A percentile compares a stretch with the other conserved stretches of the same genome.
phyloP scores from a whole-genome alignment of 345 rosid species.

The Erodium maritimum region DNA sequence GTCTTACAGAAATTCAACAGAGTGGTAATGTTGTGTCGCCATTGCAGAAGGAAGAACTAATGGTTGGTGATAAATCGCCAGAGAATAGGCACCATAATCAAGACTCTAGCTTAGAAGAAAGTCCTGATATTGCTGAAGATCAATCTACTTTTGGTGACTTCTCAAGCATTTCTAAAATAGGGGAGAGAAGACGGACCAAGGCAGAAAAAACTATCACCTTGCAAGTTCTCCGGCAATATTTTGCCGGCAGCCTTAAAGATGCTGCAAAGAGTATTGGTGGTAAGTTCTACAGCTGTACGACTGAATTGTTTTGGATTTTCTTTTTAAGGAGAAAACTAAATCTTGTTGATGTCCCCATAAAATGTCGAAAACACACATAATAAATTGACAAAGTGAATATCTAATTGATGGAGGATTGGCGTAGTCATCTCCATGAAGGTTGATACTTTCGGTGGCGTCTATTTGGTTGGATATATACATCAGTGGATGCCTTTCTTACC shows the following conservation, averaged over 20 bases:
- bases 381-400: too few species aligned
- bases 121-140: slow-evolving; percentile 13
- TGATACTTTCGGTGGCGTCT: too few species aligned
- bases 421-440: too few species aligned
- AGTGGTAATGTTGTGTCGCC: slow-evolving; percentile 14
- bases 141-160: slow-evolving; percentile 22
- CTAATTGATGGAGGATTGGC: too few species aligned
- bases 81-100: slow-evolving; percentile 14
- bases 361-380: too few species aligned
- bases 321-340: too few species aligned
- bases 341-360: too few species aligned
- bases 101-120: slow-evolving; percentile 22
- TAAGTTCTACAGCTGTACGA: slow-evolving; percentile 22
- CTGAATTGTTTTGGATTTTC: neutral
- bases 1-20: slow-evolving; percentile 15
- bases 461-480: too few species aligned
- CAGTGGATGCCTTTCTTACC: too few species aligned
- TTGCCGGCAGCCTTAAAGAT: slow-evolving; percentile 84
- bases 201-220: slow-evolving; percentile 60
- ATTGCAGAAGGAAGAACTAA: slow-evolving; percentile 16
- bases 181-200: slow-evolving; percentile 51
- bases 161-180: slow-evolving; percentile 25
- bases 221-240: slow-evolving; percentile 61
- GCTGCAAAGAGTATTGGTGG: slow-evolving; percentile 89
- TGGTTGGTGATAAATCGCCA: slow-evolving; percentile 15